Evolutionary conservation across 2,329 filamentous ascomycete species (phyloP).

Genomic region (Arthroderma sp.): DNA sequence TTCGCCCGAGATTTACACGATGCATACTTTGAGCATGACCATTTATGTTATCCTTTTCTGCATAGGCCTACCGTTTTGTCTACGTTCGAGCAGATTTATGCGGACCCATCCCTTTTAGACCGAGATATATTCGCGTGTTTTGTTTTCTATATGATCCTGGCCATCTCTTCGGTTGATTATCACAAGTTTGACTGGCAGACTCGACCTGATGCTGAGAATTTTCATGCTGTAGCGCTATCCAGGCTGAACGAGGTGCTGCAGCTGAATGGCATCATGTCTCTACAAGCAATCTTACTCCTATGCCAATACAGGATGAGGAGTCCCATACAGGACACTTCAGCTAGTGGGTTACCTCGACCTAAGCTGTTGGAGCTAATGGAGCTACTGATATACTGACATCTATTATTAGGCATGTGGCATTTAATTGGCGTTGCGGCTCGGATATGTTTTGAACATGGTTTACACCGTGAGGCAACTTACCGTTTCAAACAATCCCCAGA

Average conservation of each 20-base stretch:
- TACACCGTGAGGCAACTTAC: conserved; percentile 29
- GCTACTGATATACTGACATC: neutral
- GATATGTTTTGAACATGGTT: conserved; percentile 29
- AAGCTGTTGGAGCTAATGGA: neutral
- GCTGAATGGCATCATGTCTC: conserved; percentile 21
- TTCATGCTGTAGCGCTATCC: conserved; percentile 28
- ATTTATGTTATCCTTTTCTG: conserved; percentile 33
- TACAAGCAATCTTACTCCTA: conserved; percentile 32
- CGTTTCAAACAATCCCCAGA: conserved; percentile 6
- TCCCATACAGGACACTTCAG: conserved; percentile 25
- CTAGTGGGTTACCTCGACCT: conserved; percentile 13
- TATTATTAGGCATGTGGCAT: conserved; percentile 26
- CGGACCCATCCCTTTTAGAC: conserved; percentile 15
- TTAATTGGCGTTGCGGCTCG: conserved; percentile 31
- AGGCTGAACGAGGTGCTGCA: conserved; percentile 27
- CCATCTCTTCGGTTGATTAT: conserved; percentile 31
- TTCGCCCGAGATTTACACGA: conserved; percentile 27
- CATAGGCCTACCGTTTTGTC: conserved; percentile 17
- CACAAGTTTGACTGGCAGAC: conserved; percentile 35
- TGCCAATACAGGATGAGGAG: conserved; percentile 33
- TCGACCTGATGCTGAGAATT: conserved; percentile 30
- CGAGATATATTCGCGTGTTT: conserved; percentile 24
- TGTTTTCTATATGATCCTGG: conserved; percentile 32
- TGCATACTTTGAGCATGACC: conserved; percentile 32
- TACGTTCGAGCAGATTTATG: conserved; percentile 10